phyloP scores from a whole-genome alignment of 257 asterid species.

The Fraxinus pennsylvanica region DNA sequence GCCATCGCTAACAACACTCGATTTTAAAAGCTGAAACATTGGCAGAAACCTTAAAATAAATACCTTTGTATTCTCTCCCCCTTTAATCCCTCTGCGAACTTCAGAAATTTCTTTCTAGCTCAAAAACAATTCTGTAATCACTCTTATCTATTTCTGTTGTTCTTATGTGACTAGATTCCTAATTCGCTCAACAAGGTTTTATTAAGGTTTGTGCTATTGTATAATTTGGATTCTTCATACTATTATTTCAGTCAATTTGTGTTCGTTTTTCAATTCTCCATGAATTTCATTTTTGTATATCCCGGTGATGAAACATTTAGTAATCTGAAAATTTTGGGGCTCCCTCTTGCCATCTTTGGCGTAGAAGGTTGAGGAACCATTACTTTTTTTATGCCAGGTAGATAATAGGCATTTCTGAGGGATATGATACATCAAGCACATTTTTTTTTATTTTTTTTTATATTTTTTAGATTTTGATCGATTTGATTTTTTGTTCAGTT shows the following conservation, averaged over 20 bases:
- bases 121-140: neutral
- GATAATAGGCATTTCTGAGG: conserved; percentile 66
- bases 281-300: neutral
- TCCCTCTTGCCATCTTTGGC: conserved; percentile 37
- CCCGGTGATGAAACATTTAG: conserved; percentile 58
- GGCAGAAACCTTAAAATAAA: neutral
- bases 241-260: neutral
- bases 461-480: neutral
- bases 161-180: neutral
- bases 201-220: conserved; percentile 12
- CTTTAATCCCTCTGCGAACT: neutral
- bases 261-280: neutral
- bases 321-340: conserved; percentile 60
- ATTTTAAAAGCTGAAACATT: neutral
- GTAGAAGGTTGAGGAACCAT: conserved; percentile 57
- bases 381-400: conserved; percentile 37
- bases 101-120: neutral
- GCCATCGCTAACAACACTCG: neutral
- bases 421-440: conserved; percentile 14
- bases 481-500: neutral
- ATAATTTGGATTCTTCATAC: conserved; percentile 21
- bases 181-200: neutral
- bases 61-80: neutral
- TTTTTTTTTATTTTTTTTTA: neutral
- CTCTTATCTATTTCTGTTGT: neutral